Evolutionary conservation across 768 basidiomycete genomes (phyloP), one percentile per base, ranked within the genome.

Genomic region (Trametes maxima): DNA sequence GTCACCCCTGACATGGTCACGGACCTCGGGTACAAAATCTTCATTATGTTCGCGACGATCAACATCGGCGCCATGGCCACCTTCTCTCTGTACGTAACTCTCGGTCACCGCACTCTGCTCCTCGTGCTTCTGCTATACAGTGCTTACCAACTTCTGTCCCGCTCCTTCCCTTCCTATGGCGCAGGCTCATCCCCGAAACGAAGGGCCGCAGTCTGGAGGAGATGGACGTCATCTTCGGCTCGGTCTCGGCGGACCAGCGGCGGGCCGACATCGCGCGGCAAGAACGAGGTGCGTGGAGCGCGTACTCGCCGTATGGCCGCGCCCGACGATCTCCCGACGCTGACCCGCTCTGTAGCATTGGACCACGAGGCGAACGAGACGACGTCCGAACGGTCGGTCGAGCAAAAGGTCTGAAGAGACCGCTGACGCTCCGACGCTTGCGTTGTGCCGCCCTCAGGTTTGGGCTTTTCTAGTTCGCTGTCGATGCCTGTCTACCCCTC

Each of bases 31-130:
- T 92, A 82, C 74, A 90, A 91, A 74, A 76, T 91, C 53, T 92
- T 91, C 77, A 73, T 92, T 67, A 83, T 90, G 81, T 92, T 91
- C 69, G 90, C 78, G 1, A 77, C 89, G 22, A 82, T 92, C 73
- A 90, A 92, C 73, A 77, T 91, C 42, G 83, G 77, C 36, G 90
- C 81, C 17, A 88, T 90, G 86, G 85, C 76, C 33, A 70, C 78
- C 13, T 92, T 93, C 72, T 76, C 89, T 0, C 69, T 87, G 86
- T 89, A 62, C 67, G 82, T 73, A 28, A 33, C 24, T 49, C 37
- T 11, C 54, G 14, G 37, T 28, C 39, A 19, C 47, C 8, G 11
- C 25, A 14, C 7, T 17, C 28, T 33, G 28, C 28, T 8, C 28
- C 28, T 33, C 46, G 46, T 3, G 13, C 46, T 22, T 22, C 46